A percentile compares a stretch with the other conserved stretches of the same genome.
Evolutionary conservation across 768 basidiomycete genomes (phyloP).

Genomic region (Lepiota brunneoincarnata): DNA sequence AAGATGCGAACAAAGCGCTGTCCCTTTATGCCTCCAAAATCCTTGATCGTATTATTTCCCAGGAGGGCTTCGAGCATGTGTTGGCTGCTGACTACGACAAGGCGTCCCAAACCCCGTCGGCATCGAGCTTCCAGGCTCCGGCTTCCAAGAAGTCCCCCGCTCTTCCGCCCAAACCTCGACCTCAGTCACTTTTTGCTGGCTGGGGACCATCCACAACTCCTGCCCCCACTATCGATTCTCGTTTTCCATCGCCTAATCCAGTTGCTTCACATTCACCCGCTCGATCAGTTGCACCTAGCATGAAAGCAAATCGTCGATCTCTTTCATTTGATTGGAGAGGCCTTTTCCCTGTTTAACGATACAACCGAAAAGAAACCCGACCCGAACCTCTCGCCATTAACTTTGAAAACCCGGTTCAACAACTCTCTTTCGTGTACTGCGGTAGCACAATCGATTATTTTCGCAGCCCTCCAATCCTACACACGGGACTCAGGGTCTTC

Average conservation of each 20-base stretch:
- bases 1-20: conserved; percentile 94
- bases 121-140: conserved; percentile 31
- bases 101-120: conserved; percentile 40
- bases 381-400: conserved; percentile 62
- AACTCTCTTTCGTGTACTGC: too few species aligned
- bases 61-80: conserved; percentile 96
- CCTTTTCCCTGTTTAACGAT: conserved; percentile 62
- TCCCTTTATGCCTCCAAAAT: conserved; percentile 97
- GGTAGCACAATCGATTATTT: too few species aligned
- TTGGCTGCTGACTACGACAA: conserved; percentile 89
- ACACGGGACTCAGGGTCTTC: too few species aligned
- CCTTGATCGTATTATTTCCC: conserved; percentile 93
- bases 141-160: conserved; percentile 26
- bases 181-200: conserved; percentile 59
- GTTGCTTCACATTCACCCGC: not conserved
- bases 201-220: conserved; percentile 36
- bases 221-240: conserved; percentile 23
- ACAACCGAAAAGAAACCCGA: conserved; percentile 62
- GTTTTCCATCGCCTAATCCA: conserved; percentile 17
- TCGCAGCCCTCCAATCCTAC: too few species aligned
- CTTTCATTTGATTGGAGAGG: conserved; percentile 83
- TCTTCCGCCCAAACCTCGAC: conserved; percentile 45
- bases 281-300: conserved; percentile 11
- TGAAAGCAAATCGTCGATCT: conserved; percentile 64
- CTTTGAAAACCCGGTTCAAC: conserved; percentile 63